Base-by-base conservation (phyloP, 192 early-diverging fungal genomes). In the Podila verticillata region DNA sequence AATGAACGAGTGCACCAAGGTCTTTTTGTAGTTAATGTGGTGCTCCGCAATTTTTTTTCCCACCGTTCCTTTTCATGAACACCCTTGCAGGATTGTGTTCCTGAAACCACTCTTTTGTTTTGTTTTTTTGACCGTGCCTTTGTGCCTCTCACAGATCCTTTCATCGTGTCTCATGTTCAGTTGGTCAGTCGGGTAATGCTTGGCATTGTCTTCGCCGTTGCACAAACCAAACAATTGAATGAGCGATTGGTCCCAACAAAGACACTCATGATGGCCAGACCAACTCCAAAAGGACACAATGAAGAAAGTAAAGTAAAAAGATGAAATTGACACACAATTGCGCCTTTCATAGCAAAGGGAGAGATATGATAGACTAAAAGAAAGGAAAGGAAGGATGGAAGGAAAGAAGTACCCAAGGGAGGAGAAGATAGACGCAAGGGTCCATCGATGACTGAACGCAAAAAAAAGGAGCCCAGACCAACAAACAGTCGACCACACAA, bases 381-480 rank as follows among this genome's bases (percentile, higher is more conserved):
- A 26, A 59, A 26, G 17, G 5, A 15, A 26, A 26, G 54, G 54
- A 13, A 5, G 10, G 10, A 57, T 5, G 7, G 10, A 57, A 47
- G 15, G 15, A 15, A 47, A 47, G 15, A 47, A 9, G 7, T 15
- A 47, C 15, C 44, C 44, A 47, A 47, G 7, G 15, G 7, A 47
- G 44, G 15, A 47, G 7, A 47, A 54, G 19, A n/a, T 20, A 22
- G 48, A 51, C 17, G 48, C 19, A 51, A 51, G 48, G 48, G 48
- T 51, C 48, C 48, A 51, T 51, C 48, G 48, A 51, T 51, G 48
- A 51, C 48, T 20, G 48, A 54, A 24, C n/a, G n/a, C n/a, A 54
- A 24, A 54, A 54, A 54, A 54, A 22, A 54, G 49, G 49, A 54
- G 49, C 49, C 49, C 49, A 54, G 20, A 22, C 49, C n/a, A 54